phyloP scores from a whole-genome alignment of 495 filamentous ascomycete genomes.

The Talaromyces trachyspermus region DNA sequence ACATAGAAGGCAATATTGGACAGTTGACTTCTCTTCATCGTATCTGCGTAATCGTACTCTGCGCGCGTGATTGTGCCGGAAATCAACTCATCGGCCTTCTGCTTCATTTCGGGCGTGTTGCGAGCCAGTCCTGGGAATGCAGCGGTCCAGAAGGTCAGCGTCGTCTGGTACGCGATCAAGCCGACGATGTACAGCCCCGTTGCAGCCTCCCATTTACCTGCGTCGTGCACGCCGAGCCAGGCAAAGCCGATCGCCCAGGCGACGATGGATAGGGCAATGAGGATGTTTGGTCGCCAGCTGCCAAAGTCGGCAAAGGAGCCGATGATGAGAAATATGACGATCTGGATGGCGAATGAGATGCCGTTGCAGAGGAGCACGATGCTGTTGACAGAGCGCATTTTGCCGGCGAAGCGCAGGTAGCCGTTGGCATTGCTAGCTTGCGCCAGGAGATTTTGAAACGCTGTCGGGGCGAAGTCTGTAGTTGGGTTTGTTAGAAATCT shows the following conservation, averaged over 20 bases:
- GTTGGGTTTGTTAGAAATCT: slow-evolving; percentile 3
- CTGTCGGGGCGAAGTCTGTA: slow-evolving; percentile 55
- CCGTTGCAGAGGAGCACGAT: slow-evolving; percentile 44
- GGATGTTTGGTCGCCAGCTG: slow-evolving; percentile 30
- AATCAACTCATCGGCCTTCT: slow-evolving; percentile 44
- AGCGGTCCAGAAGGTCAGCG: slow-evolving; percentile 42
- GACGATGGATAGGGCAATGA: slow-evolving; percentile 36
- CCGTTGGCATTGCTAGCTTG: slow-evolving; percentile 46
- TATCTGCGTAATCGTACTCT: slow-evolving; percentile 56
- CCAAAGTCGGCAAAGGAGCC: slow-evolving; percentile 46
- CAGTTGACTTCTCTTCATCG: slow-evolving; percentile 52
- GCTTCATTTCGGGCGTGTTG: slow-evolving; percentile 43
- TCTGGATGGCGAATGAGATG: slow-evolving; percentile 45
- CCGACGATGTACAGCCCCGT: slow-evolving; percentile 43
- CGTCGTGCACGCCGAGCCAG: slow-evolving; percentile 35
- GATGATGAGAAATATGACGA: slow-evolving; percentile 41
- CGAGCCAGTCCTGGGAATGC: slow-evolving; percentile 39
- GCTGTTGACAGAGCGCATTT: slow-evolving; percentile 35
- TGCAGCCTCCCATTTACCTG: slow-evolving; percentile 40
- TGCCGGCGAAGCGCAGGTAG: slow-evolving; percentile 40
- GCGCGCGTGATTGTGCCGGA: slow-evolving; percentile 46
- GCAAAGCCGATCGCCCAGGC: slow-evolving; percentile 44
- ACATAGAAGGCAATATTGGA: slow-evolving; percentile 57
- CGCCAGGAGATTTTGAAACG: slow-evolving; percentile 55
- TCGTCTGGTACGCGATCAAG: slow-evolving; percentile 41